phyloP scores from a whole-genome alignment of 495 filamentous ascomycete genomes.

The Talaromyces proteolyticus region DNA sequence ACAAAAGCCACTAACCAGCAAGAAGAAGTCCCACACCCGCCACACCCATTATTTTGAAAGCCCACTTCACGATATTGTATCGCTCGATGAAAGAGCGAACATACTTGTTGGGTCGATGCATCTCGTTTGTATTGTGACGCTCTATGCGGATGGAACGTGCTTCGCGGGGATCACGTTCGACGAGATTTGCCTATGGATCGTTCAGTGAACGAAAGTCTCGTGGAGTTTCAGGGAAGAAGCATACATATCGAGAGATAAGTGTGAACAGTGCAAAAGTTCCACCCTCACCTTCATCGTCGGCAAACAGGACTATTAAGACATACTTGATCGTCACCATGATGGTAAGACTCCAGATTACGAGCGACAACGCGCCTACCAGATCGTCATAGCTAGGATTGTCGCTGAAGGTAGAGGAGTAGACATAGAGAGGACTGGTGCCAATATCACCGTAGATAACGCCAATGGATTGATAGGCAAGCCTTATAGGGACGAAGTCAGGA shows the following conservation, averaged over 20 bases:
- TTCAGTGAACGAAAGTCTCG: not conserved
- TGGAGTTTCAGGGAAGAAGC: conserved; percentile 9
- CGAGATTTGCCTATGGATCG: conserved; percentile 42
- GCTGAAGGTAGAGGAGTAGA: conserved; percentile 65
- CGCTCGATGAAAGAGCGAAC: conserved; percentile 54
- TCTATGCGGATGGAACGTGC: conserved; percentile 54
- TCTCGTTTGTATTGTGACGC: conserved; percentile 47
- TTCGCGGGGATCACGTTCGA: conserved; percentile 49
- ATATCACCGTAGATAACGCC: conserved; percentile 77
- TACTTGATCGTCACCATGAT: conserved; percentile 74
- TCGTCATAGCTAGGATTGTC: conserved; percentile 50
- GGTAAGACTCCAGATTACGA: conserved; percentile 69
- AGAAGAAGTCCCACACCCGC: conserved; percentile 68
- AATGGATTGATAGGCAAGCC: conserved; percentile 62
- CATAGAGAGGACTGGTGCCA: conserved; percentile 68
- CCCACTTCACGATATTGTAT: conserved; percentile 38
- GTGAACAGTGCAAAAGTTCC: conserved; percentile 71
- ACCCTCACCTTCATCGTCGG: conserved; percentile 74
- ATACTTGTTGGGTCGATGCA: conserved; percentile 42
- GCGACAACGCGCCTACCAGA: conserved; percentile 62
- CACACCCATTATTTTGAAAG: conserved; percentile 63
- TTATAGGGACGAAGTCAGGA: conserved; percentile 1
- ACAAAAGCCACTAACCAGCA: conserved; percentile 21
- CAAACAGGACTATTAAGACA: conserved; percentile 58
- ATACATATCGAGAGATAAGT: conserved; percentile 63